phyloP scores from a whole-genome alignment of 495 filamentous ascomycete genomes.

The Xylaria telfairii region DNA sequence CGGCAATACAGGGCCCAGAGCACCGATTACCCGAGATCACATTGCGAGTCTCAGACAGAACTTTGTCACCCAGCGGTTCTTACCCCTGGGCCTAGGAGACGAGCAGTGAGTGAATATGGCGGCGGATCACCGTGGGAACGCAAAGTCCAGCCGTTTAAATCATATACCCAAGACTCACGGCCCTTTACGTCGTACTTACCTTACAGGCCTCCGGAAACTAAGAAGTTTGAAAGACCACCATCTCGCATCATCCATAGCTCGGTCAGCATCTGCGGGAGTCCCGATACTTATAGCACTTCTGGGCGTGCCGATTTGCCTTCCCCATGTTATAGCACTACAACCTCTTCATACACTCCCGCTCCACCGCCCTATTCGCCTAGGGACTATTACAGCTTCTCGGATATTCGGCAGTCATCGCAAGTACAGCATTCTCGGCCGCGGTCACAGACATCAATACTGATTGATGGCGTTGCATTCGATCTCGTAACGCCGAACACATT shows the following conservation, averaged over 20 bases:
- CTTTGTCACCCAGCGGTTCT: neutral
- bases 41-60: neutral
- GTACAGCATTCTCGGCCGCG: neutral
- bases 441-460: neutral
- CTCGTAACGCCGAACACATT: neutral
- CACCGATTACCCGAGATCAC: no score
- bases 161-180: conserved; percentile 19
- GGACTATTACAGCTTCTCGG: no score
- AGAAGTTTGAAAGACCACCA: no score
- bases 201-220: neutral
- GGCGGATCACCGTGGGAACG: neutral
- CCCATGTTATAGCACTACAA: neutral
- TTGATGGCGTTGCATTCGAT: neutral
- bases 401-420: neutral
- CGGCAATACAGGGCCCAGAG: no score
- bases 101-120: neutral
- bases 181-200: neutral
- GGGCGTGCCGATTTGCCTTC: no score
- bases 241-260: neutral
- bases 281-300: neutral
- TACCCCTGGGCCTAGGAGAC: neutral
- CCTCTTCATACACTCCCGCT: neutral
- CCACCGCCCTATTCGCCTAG: neutral
- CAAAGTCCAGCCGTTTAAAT: neutral
- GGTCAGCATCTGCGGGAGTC: neutral